Evolutionary conservation across 208 protist species (phyloP), one percentile per base, ranked within the genome.

Genomic region (Vickermania ingenoplastis): DNA sequence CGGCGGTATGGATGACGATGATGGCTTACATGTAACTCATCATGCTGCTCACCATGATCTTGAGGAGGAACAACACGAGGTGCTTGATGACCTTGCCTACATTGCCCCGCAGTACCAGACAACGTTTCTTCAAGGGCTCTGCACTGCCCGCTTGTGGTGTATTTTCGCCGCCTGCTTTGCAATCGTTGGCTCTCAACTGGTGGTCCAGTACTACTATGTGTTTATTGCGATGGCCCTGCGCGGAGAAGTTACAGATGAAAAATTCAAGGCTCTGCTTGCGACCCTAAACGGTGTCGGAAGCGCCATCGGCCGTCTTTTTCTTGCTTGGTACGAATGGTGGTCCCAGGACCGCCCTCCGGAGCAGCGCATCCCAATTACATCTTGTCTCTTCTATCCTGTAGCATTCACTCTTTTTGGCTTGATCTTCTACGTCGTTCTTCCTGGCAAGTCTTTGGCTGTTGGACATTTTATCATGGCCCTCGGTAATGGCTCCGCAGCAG

Each of bases 71-170:
- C 48, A 56, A 41, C 26, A 13, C 1, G 45, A 22, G 27, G 31
- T 53, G 3, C n/a, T 59, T 28, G 52, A 66, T 36, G 54, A 63
- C n/a, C 59, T 60, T 14, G 61, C 57, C 29, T 61, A 67, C 30
- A 60, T 73, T 53, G 67, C 61, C 27, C 69, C 70, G 2, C 74
- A 81, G 41, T 68, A 59, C 55, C 57, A 69, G 45, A 69, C 66
- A 13, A 53, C 50, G 11, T 81, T 81, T 31, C 14, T 66, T 1
- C 53, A 64, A n/a, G 70, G 61, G 58, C 23, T 70, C 14, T 61
- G 66, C 22, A 75, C 65, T 4, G 13, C 66, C 7, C 60, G 62
- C 7, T 48, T 75, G 0, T 81, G 74, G 74, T 25, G 26, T 27
- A 61, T 76, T n/a, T 49, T 70, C 5, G 53, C 36, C 25, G 41